Percentiles rank a stretch among this genome's conserved stretches.
Conservation (phyloP, 129 eudicot species). For the Flaveria trinervia region DNA sequence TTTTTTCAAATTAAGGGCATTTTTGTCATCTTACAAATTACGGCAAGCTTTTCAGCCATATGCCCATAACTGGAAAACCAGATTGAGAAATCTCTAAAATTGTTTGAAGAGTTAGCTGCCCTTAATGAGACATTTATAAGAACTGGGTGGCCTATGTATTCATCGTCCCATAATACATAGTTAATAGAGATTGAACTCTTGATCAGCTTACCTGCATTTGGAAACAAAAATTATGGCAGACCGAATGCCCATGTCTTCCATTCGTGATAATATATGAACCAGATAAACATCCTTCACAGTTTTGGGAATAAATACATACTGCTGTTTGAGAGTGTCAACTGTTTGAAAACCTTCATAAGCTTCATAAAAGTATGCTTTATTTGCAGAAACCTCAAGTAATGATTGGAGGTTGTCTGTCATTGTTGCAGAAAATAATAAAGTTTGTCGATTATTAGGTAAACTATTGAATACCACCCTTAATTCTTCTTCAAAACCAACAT, state of each 20-base stretch:
- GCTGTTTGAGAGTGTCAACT: constrained; percentile 84
- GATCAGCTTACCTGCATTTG: constrained; percentile 60
- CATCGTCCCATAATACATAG: not conserved
- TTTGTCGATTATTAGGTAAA: constrained; percentile 76
- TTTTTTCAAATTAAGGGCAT: not conserved
- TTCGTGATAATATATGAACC: constrained; percentile 55
- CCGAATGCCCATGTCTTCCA: constrained; percentile 76
- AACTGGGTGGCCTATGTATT: not conserved
- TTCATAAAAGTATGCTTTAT: constrained; percentile 70
- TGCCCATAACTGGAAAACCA: not conserved
- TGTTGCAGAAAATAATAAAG: constrained; percentile 87
- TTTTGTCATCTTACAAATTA: not conserved
- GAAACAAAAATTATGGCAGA: constrained; percentile 86
- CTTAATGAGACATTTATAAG: not conserved
- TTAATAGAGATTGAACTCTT: not conserved
- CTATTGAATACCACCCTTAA: constrained; percentile 67
- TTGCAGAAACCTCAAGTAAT: constrained; percentile 75
- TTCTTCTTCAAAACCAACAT: constrained; percentile 78
- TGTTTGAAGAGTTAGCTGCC: not conserved
- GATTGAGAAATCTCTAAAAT: not conserved
- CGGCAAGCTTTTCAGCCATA: not conserved
- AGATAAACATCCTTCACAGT: constrained; percentile 82
- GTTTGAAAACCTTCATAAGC: constrained; percentile 86
- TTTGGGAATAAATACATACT: constrained; percentile 69
- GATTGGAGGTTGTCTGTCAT: constrained; percentile 77